Conservation (phyloP, 768 basidiomycete species). For the Mycena belliarum region DNA sequence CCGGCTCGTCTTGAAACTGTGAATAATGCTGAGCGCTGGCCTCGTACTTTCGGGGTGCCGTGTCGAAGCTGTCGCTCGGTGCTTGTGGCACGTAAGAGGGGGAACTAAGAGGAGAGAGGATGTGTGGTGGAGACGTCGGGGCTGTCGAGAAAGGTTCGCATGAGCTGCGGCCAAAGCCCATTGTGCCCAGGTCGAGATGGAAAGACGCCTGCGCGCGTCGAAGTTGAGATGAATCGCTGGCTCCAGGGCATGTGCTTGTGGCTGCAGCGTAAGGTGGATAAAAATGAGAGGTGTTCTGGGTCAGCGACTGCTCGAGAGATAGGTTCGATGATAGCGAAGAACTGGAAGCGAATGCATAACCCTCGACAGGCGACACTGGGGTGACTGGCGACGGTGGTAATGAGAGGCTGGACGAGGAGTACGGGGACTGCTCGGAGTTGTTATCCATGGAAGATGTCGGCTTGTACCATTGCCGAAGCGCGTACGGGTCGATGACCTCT, state of each 20-base stretch:
- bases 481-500: neutral
- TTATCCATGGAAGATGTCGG: neutral
- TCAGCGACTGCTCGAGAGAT: too few relatives aligned
- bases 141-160: neutral
- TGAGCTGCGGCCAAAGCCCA: neutral
- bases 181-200: neutral
- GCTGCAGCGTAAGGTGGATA: neutral
- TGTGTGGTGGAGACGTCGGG: neutral
- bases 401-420: constrained; percentile 2
- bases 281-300: too few relatives aligned
- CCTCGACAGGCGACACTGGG: neutral
- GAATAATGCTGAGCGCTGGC: neutral
- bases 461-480: neutral
- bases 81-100: neutral
- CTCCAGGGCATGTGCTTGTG: neutral
- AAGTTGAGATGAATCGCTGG: neutral
- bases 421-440: neutral
- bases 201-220: neutral
- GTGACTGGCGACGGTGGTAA: constrained; percentile 7
- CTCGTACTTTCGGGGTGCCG: neutral
- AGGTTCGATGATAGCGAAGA: neutral
- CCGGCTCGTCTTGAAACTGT: neutral
- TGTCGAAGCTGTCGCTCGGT: neutral
- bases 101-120: neutral
- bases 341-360: neutral